These are phyloP conservation scores for Aspergillus ochraceoroseus DNA, from an alignment of 2,329 filamentous ascomycete genomes.

Conservation along the genomic window DNA sequence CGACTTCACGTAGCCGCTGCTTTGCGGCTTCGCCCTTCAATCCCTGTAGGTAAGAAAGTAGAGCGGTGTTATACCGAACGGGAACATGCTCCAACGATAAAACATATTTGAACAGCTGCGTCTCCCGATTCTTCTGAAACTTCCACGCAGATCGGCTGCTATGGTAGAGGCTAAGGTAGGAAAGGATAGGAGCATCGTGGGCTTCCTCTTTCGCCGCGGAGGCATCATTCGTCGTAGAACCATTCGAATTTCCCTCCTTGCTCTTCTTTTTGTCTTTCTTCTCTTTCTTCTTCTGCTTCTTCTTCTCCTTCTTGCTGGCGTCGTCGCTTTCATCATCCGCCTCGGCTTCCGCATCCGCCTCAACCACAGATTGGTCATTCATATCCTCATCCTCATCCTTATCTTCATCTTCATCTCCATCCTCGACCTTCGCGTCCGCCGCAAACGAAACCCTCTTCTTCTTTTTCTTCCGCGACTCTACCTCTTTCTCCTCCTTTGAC, in stretches of 20 bases:
- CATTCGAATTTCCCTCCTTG: conserved; percentile 4
- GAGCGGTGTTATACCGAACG: conserved; percentile 60
- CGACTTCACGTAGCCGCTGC: conserved; percentile 59
- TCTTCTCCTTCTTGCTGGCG: conserved; percentile 16
- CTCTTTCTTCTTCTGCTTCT: conserved; percentile 22
- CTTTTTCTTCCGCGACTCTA: conserved; percentile 45
- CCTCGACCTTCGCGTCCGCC: conserved; percentile 56
- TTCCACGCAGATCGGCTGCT: conserved; percentile 72
- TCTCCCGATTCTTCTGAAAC: conserved; percentile 93
- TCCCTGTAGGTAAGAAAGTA: conserved; percentile 73
- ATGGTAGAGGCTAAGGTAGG: conserved; percentile 74
- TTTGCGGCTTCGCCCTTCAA: conserved; percentile 70
- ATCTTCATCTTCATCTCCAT: conserved; percentile 43
- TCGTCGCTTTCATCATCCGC: conserved; percentile 18
- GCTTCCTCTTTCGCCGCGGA: conserved; percentile 16
- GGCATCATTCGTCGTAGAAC: conserved; percentile 16
- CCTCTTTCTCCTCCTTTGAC: conserved; percentile 18
- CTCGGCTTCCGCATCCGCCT: conserved; percentile 50
- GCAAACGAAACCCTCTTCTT: conserved; percentile 62
- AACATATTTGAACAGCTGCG: conserved; percentile 74
- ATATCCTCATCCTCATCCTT: conserved; percentile 17
- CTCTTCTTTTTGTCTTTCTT: conserved; percentile 26
- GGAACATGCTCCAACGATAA: conserved; percentile 70
- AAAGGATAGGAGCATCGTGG: conserved; percentile 55
- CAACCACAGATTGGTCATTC: conserved; percentile 39